Percentiles rank a stretch among this genome's conserved stretches.
Conservation (phyloP, 2,329 filamentous ascomycete genomes). For the Pestalotiopsis sp. region DNA sequence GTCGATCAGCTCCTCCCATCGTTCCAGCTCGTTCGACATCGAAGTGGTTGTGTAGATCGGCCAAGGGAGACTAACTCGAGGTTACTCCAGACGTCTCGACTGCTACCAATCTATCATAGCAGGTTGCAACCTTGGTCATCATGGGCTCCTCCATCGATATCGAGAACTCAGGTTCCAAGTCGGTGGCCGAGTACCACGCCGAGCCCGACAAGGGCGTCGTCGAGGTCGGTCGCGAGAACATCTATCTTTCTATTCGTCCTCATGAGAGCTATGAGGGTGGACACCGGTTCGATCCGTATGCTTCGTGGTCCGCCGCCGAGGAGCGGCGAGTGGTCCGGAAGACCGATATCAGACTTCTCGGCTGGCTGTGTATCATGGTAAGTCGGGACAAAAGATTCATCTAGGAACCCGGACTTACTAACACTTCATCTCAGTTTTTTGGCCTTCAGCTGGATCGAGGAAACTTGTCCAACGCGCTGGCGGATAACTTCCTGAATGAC, state of each 20-base stretch:
- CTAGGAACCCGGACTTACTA: neutral
- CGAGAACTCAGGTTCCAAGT: slow-evolving; percentile 8
- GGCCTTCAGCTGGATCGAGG: slow-evolving; percentile 65
- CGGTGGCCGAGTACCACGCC: neutral
- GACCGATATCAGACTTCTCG: slow-evolving; percentile 44
- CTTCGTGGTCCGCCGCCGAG: slow-evolving; percentile 57
- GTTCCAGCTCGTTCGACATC: slow-evolving; percentile 2
- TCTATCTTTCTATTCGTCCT: slow-evolving; percentile 33
- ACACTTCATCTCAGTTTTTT: slow-evolving; percentile 46
- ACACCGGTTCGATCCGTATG: slow-evolving; percentile 43
- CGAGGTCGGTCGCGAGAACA: slow-evolving; percentile 40
- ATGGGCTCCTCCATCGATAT: slow-evolving; percentile 17
- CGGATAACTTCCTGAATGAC: slow-evolving; percentile 63
- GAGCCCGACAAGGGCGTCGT: slow-evolving; percentile 16
- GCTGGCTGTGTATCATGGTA: slow-evolving; percentile 49
- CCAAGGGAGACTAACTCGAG: neutral
- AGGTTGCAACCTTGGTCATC: neutral
- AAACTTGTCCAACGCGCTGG: slow-evolving; percentile 64
- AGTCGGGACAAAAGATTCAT: neutral
- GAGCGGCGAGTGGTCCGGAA: slow-evolving; percentile 59
- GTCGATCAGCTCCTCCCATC: neutral
- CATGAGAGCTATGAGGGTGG: slow-evolving; percentile 41
- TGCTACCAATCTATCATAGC: neutral
- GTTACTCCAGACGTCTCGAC: neutral
- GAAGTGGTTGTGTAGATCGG: neutral